Evolutionary conservation across 2,329 filamentous ascomycete species (phyloP), one percentile per base, ranked within the genome.

Genomic region (Phialophora tarda): DNA sequence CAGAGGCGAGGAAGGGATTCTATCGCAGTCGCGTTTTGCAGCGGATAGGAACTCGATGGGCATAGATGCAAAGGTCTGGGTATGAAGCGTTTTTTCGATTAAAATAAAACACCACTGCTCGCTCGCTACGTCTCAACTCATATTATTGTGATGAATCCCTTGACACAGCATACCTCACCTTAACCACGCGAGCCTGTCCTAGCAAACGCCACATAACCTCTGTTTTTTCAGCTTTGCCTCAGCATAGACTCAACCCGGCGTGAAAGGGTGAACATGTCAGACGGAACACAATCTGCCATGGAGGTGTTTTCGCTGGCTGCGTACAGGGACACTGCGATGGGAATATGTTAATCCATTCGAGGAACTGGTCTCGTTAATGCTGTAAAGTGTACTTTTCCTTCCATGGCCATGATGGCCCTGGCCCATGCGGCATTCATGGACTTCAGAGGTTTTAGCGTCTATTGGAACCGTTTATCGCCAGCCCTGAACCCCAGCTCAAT

Each of bases 401-500:
- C 28, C 28, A n/a, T n/a, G n/a, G n/a, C n/a, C n/a, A n/a, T n/a
- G n/a, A 21, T 55, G 24, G 23, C 28, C 28, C 17, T 23, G 24
- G 28, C 24, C 7, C 53, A n/a, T 34, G 53, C 24, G 28, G 24
- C 53, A 21, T 34, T 21, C 14, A 55, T 55, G 26, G 24, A 55
- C 12, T 12, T 28, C 24, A 14, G 53, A 32, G 28, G 23, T 28
- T 55, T 17, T 28, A 55, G 53, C 24, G 53, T 30, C n/a, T 55
- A 30, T 34, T 23, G 21, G 10, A 53, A 53, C 48, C 26, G 14
- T 53, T 6, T 53, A 14, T 12, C 48, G 26, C 26, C 14, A 53
- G 14, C 21, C 26, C 11, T 21, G 26, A 53, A 53, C 48, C 14
- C n/a, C 50, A 41, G n/a, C 32, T 60, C 65, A 73, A 65, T 85